Evolutionary conservation across 345 rosid species (phyloP), one percentile per base, ranked within the genome.

Genomic region (Salix exigua): DNA sequence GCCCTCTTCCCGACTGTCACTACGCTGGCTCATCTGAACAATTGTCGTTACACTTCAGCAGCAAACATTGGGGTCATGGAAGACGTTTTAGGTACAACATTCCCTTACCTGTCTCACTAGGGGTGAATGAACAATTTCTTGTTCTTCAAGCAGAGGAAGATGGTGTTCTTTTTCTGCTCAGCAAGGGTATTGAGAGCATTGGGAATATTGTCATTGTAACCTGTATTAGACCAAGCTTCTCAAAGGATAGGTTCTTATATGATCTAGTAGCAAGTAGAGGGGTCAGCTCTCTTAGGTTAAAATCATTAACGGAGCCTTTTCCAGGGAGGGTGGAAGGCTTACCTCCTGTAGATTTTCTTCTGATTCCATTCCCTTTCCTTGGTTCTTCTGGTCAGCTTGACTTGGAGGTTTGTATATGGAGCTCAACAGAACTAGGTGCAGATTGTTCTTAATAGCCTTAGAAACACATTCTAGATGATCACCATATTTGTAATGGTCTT

Each of bases 141-240:
- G 78, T 87, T 65, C 87, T 85, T 42, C 90, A 87, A 78, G 87
- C 86, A 26, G 87, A 84, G 79, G 85, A 82, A 68, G 88, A 87
- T 14, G 90, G 85, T 40, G 62, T 78, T 46, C 85, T 85, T 63
- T 87, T 87, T 38, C 70, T 87, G 53, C 85, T 85, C 44, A 83
- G 74, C 83, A 83, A 76, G 67, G 50, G 79, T 4, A 18, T 53
- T 3, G 83, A 68, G 71, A 35, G 53, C 9, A 70, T 85, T 0
- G 90, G 90, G 23, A 76, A 76, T 67, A 70, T 76, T 17, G 73
- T 79, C 30, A 79, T 66, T 75, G 30, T 85, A 71, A 85, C 85
- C 21, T 77, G 84, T 19, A 16, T 85, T 16, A 84, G 80, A 7
- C 88, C 86, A 25, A 48, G 67, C 48, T 75, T 80, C 5, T 78